Evolutionary conservation across 2,329 filamentous ascomycete genomes (phyloP).

Genomic region (Colletotrichum scovillei): DNA sequence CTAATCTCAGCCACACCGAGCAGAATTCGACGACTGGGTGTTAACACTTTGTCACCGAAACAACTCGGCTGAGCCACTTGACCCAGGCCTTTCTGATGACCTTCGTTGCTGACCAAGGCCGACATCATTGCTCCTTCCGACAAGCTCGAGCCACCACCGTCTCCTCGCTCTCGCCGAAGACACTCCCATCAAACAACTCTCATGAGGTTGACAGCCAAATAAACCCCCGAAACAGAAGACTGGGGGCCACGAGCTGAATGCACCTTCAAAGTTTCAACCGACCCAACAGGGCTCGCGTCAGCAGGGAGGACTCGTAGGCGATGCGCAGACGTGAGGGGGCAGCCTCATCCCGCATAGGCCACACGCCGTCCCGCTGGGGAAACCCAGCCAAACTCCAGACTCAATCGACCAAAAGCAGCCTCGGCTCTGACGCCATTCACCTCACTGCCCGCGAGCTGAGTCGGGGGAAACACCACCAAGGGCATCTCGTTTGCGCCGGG

Average conservation of each 20-base stretch:
- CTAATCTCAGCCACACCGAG: not conserved
- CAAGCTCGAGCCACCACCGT: slow-evolving; percentile 27
- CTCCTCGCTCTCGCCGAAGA: not conserved
- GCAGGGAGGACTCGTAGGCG: not conserved
- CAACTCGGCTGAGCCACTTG: not conserved
- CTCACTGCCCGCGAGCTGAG: slow-evolving; percentile 21
- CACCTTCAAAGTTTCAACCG: slow-evolving; percentile 12
- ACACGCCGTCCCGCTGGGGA: slow-evolving; percentile 1
- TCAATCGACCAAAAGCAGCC: slow-evolving; percentile 7
- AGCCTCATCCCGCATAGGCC: not conserved
- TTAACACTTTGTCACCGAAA: not conserved
- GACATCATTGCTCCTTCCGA: not conserved
- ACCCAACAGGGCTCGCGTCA: slow-evolving; percentile 4
- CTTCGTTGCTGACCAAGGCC: not conserved
- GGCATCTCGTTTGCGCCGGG: slow-evolving; percentile 9
- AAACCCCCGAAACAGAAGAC: slow-evolving; percentile 5
- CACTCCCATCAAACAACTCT: not conserved
- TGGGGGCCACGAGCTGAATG: slow-evolving; percentile 20
- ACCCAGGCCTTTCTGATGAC: not conserved
- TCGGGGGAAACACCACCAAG: slow-evolving; percentile 28
- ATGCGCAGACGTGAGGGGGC: too few relatives aligned
- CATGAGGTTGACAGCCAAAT: slow-evolving; percentile 1
- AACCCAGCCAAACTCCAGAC: slow-evolving; percentile 6
- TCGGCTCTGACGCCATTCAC: slow-evolving; percentile 18
- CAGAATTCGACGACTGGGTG: not conserved